Evolutionary conservation across 305 asterid genomes (phyloP).

Genomic region (Solanum hybrid): DNA sequence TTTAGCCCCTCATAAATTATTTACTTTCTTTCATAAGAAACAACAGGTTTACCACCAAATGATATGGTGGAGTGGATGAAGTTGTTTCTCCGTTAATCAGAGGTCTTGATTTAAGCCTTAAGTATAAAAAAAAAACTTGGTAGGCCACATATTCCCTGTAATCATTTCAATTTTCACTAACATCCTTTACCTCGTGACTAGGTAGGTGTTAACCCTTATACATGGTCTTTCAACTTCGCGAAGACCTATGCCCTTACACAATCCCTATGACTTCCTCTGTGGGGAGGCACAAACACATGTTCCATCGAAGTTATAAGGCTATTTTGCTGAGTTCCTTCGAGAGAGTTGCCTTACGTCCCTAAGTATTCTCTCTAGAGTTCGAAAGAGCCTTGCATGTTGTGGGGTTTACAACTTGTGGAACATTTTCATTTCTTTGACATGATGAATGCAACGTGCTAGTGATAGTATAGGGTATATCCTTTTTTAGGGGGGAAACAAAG

Average conservation of each 20-base stretch:
- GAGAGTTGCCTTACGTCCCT: neutral
- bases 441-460: neutral
- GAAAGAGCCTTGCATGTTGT: neutral
- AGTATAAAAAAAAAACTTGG: neutral
- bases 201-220: neutral
- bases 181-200: neutral
- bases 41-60: neutral
- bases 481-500: neutral
- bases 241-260: neutral
- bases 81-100: neutral
- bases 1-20: neutral
- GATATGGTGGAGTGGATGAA: neutral
- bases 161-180: neutral
- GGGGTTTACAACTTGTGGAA: neutral
- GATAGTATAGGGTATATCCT: neutral
- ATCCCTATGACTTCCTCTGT: neutral
- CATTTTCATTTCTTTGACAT: neutral
- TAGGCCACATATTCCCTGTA: neutral
- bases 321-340: neutral
- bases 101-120: neutral
- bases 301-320: neutral
- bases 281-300: neutral
- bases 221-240: neutral
- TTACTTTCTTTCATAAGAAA: neutral
- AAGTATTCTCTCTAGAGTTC: neutral